Percentiles rank a stretch among this genome's conserved stretches.
These are phyloP conservation scores for Hyphochytrium catenoides DNA, from an alignment of 352 stramenopile species.

Conservation along the genomic window DNA sequence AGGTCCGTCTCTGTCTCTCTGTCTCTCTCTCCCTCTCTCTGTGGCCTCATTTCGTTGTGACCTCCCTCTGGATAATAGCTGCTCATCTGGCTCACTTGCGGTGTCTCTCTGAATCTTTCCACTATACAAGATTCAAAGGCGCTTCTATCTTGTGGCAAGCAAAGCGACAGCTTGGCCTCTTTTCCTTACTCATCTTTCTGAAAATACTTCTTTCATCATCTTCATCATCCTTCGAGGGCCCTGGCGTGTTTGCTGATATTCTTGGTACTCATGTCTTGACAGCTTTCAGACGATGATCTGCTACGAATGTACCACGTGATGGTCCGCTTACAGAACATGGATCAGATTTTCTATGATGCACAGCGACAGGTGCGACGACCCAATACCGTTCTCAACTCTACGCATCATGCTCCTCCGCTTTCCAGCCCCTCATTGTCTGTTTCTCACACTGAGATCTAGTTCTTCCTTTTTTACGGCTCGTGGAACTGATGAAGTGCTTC, in stretches of 20 bases:
- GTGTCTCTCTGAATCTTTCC: no score
- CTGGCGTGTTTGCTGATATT: slow-evolving; percentile 11
- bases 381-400: no score
- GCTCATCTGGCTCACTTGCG: no score
- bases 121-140: no score
- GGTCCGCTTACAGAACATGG: slow-evolving; percentile 71
- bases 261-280: slow-evolving; percentile 10
- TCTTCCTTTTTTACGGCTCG: no score
- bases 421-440: no score
- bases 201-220: background rate
- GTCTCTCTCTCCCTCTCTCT: no score
- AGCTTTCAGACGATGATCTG: slow-evolving; percentile 9
- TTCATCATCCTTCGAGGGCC: slow-evolving; percentile 3
- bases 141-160: slow-evolving; percentile 12
- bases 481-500: background rate
- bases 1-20: no score
- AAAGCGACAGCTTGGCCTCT: slow-evolving; percentile 4
- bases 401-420: no score
- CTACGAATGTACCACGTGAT: slow-evolving; percentile 23
- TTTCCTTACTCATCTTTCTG: background rate
- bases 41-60: no score
- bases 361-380: slow-evolving; percentile 77
- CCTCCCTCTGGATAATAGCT: no score
- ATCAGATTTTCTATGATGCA: slow-evolving; percentile 87
- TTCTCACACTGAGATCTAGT: no score